These are phyloP conservation scores for Cadophora sp. DNA, from an alignment of 2,329 filamentous ascomycete species.

Conservation along the genomic window DNA sequence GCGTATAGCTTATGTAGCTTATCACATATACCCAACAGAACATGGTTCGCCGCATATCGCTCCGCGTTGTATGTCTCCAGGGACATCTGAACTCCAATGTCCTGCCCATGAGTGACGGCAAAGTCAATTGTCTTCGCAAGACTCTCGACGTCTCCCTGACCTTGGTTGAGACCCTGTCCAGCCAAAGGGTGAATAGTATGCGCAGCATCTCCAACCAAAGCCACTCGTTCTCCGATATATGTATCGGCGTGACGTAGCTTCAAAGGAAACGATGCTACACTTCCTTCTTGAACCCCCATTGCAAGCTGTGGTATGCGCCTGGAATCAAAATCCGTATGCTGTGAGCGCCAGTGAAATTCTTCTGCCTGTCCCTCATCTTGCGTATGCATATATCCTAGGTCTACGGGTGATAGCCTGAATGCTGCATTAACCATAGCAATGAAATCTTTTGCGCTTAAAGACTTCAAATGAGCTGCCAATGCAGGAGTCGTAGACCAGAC, in stretches of 20 bases:
- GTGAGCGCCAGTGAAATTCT: conserved; percentile 84
- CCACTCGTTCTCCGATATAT: conserved; percentile 89
- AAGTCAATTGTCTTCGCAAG: conserved; percentile 77
- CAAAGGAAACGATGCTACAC: conserved; percentile 87
- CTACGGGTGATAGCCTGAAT: conserved; percentile 80
- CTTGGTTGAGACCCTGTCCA: conserved; percentile 93
- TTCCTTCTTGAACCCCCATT: conserved; percentile 76
- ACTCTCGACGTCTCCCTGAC: conserved; percentile 85
- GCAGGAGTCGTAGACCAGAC: conserved; percentile 94
- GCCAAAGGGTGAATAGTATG: conserved; percentile 95
- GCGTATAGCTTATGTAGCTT: conserved; percentile 93
- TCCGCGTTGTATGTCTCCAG: conserved; percentile 83
- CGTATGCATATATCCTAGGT: conserved; percentile 83
- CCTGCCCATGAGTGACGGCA: conserved; percentile 82
- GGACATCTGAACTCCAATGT: conserved; percentile 79
- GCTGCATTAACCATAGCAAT: conserved; percentile 90
- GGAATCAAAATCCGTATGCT: conserved; percentile 67
- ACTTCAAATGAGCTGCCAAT: conserved; percentile 80
- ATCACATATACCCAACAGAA: conserved; percentile 81
- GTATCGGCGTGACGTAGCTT: conserved; percentile 92
- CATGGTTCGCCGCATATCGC: conserved; percentile 82
- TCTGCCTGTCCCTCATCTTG: conserved; percentile 64
- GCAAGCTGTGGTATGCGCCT: conserved; percentile 69
- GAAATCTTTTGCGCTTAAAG: conserved; percentile 75
- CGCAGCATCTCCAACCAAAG: conserved; percentile 91